Conservation (phyloP, 352 stramenopile genomes). For the Phytophthora cajani region DNA sequence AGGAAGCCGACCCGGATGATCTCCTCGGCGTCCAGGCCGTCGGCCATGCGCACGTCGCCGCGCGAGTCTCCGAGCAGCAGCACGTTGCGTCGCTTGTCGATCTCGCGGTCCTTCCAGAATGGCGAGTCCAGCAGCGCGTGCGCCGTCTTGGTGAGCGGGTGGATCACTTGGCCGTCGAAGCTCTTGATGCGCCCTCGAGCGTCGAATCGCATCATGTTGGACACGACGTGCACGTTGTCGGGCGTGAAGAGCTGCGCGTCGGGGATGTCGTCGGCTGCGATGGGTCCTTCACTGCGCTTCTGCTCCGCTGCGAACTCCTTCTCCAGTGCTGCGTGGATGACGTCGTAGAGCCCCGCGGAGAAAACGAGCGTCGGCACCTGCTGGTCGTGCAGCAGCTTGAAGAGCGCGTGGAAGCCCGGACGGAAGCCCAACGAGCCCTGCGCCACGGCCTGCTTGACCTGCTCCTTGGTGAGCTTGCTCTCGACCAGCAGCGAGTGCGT, state of each 20-base stretch:
- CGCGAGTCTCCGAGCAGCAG: slow-evolving; percentile 71
- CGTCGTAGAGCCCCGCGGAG: slow-evolving; percentile 64
- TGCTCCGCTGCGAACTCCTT: slow-evolving; percentile 44
- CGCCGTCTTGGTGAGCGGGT: slow-evolving; percentile 85
- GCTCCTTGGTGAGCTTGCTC: slow-evolving; percentile 48
- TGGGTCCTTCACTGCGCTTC: slow-evolving; percentile 12
- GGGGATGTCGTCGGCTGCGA: not conserved
- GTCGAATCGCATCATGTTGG: slow-evolving; percentile 82
- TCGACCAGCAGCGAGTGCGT: slow-evolving; percentile 55
- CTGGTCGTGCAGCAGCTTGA: slow-evolving; percentile 40
- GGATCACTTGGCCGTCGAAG: slow-evolving; percentile 74
- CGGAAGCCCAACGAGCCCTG: slow-evolving; percentile 48
- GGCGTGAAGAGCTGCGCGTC: slow-evolving; percentile 22
- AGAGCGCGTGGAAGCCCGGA: slow-evolving; percentile 54
- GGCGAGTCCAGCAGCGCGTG: slow-evolving; percentile 62
- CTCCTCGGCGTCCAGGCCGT: slow-evolving; percentile 61
- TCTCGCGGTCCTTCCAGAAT: slow-evolving; percentile 62
- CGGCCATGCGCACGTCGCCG: slow-evolving; percentile 64
- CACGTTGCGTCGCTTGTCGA: slow-evolving; percentile 67
- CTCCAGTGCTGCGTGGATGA: slow-evolving; percentile 58
- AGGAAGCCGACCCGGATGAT: slow-evolving; percentile 78
- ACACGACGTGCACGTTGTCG: slow-evolving; percentile 74
- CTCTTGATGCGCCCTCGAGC: slow-evolving; percentile 45
- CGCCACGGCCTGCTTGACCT: slow-evolving; percentile 48
- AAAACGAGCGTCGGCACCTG: slow-evolving; percentile 69